A percentile compares a stretch with the other conserved stretches of the same genome.
Conservation (phyloP, 2,329 filamentous ascomycete species). For the Colletotrichum destructivum region DNA sequence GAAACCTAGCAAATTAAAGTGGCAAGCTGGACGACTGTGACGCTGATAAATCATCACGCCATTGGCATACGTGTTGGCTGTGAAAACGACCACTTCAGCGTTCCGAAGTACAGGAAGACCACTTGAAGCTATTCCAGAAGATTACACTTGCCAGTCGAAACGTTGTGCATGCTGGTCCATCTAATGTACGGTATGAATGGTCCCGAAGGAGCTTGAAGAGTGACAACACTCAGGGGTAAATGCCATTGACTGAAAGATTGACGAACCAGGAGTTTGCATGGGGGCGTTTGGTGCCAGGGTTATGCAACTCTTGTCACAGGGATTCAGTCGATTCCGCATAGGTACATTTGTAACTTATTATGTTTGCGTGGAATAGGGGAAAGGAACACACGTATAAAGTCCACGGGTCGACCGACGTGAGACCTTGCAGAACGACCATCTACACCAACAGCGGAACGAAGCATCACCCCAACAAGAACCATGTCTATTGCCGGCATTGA, state of each 20-base stretch:
- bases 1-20: background rate
- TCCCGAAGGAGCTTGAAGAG: background rate
- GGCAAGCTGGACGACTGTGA: background rate
- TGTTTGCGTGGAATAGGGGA: background rate
- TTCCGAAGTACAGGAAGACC: background rate
- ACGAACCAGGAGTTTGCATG: background rate
- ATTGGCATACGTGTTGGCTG: background rate
- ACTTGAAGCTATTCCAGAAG: background rate
- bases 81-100: background rate
- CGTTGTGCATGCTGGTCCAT: background rate
- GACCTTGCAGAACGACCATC: background rate
- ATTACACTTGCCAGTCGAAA: background rate
- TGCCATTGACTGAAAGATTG: background rate
- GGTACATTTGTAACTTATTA: background rate
- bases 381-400: background rate
- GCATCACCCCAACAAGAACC: background rate
- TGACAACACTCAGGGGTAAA: conserved; percentile 1
- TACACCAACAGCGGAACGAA: background rate
- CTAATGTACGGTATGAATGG: too few relatives aligned
- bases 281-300: background rate
- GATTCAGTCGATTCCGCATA: background rate
- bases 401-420: background rate
- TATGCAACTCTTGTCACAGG: background rate
- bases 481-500: background rate
- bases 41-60: background rate